Base-by-base conservation (phyloP, 306 rosid species). In the Acacia melanoxylon region DNA sequence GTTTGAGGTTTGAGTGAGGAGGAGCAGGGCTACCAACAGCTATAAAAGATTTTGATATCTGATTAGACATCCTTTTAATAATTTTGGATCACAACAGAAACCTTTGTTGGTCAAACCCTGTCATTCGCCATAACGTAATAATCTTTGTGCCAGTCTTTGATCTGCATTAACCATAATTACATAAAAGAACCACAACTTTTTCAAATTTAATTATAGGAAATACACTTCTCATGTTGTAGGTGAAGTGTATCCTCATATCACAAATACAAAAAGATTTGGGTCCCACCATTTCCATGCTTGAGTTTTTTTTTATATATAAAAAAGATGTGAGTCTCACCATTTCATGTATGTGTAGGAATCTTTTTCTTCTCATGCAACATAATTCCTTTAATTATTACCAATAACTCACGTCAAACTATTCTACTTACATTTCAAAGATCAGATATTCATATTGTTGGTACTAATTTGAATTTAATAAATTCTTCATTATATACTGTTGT, bases 31-130 rank as follows among this genome's bases (percentile, higher is more conserved):
- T 85, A 82, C 83, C 45, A 10, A 11, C 68, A 82, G 83, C 54
- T 78, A 65, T 35, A 65, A 74, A 80, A 8, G 52, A 69, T 69
- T 40, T 78, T 63, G 71, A 83, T 89, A 79, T 75, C 74, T 86
- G 91, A 95, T 91, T 89, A 73, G 97, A 93, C 95, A 83, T 87
- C 76, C 73, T 87, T 81, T 35, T 16, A 2, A 14, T 67, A 5
- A 6, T 35, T 19, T 65, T 16, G 3, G 6, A 61, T 56, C 61
- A 59, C 16, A 12, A 5, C 2, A 25, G 31, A 25, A 25, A 61
- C 33, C 54, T 70, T 22, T 70, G 56, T 2, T 24, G 54, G 92
- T 90, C 92, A 89, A 91, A 89, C 82, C 76, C 27, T 54, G 65
- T 62, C 77, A 73, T 37, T 49, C 68, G 79, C 78, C 87, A 77